Conservation (phyloP, 2,329 filamentous ascomycete genomes). For the Alternaria atra region DNA sequence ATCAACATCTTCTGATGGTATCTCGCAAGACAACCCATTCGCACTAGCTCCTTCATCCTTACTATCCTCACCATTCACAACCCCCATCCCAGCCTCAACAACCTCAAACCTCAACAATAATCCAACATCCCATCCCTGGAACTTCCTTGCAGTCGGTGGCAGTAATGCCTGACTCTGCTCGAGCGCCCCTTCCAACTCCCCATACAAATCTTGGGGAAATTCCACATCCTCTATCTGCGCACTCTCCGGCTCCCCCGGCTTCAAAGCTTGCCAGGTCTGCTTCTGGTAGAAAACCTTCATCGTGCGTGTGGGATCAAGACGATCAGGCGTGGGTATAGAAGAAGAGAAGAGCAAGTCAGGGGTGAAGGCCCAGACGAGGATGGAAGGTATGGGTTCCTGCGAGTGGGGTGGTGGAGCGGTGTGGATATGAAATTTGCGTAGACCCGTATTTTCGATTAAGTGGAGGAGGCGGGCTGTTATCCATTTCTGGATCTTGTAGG, state of each 20-base stretch:
- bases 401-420: constrained; percentile 4
- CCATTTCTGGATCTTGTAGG: constrained; percentile 51
- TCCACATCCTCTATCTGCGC: constrained; percentile 60
- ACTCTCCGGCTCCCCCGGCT: constrained; percentile 48
- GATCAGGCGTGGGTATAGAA: constrained; percentile 39
- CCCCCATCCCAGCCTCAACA: constrained; percentile 21
- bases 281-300: constrained; percentile 66
- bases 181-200: constrained; percentile 57
- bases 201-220: constrained; percentile 63
- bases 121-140: constrained; percentile 74
- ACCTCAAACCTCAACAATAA: constrained; percentile 65
- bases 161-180: constrained; percentile 61
- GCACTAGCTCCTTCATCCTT: not conserved
- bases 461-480: constrained; percentile 66
- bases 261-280: constrained; percentile 33
- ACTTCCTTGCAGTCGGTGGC: constrained; percentile 64
- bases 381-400: constrained; percentile 23
- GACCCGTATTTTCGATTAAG: constrained; percentile 64
- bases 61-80: not conserved
- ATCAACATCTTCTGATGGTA: constrained; percentile 14
- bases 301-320: constrained; percentile 57
- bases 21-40: not conserved
- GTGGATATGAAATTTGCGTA: constrained; percentile 66
- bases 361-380: constrained; percentile 68
- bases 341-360: constrained; percentile 66